phyloP scores from a whole-genome alignment of 176 grass and related monocot species.

The Miscanthus lutarioriparius region DNA sequence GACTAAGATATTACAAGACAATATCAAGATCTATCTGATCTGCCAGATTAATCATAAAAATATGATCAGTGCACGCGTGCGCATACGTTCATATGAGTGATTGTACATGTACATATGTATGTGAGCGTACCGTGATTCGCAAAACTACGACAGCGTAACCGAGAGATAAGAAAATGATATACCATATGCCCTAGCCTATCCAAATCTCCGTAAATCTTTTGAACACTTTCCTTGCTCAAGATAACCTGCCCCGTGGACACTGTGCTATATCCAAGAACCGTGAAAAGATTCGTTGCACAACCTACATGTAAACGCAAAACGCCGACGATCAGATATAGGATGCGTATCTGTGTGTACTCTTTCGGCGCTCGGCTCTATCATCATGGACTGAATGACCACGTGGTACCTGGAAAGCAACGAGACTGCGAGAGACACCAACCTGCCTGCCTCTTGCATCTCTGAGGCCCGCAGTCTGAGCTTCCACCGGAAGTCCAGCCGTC shows the following conservation, averaged over 20 bases:
- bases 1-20: too few species aligned
- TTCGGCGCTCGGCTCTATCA: background rate
- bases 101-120: too few species aligned
- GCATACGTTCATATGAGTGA: too few species aligned
- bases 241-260: background rate
- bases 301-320: background rate
- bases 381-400: conserved; percentile 24
- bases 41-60: too few species aligned
- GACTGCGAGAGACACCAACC: background rate
- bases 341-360: background rate
- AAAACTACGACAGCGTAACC: background rate
- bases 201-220: background rate
- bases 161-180: background rate
- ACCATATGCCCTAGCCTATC: background rate
- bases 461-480: background rate
- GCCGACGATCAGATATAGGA: background rate
- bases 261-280: background rate
- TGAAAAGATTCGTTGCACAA: background rate
- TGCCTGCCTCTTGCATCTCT: background rate
- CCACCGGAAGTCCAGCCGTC: background rate
- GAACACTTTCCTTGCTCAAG: background rate
- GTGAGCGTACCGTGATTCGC: background rate
- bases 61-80: too few species aligned
- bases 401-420: conserved; percentile 4
- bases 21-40: too few species aligned